Evolutionary conservation across 2,329 filamentous ascomycete species (phyloP), one percentile per base, ranked within the genome.

Genomic region (Penicillium sclerotiorum): DNA sequence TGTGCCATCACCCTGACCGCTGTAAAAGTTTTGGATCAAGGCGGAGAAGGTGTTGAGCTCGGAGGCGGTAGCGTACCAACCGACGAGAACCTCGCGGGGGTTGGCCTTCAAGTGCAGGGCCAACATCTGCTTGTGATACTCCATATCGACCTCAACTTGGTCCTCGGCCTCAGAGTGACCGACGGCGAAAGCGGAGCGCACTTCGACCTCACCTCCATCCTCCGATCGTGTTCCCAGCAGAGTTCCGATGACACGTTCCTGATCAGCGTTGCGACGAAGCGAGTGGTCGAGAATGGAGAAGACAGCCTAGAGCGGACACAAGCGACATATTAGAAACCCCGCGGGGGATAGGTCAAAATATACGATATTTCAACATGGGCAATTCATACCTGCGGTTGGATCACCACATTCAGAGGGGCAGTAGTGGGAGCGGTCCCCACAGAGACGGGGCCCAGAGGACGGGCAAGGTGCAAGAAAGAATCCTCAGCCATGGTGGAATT

Each of bases 61-160:
- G 73, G 90, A 87, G 68, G 89, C 92, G 42, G 94, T 99, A 57
- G 94, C 95, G 78, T 99, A 99, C 94, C 94, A 99, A 68, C 94
- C 94, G 55, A 99, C 88, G 51, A 99, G 84, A 47, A 91, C 85
- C 76, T 99, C 94, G 75, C 91, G 90, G 43, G 94, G 94, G 73
- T 91, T 89, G 50, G 92, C 93, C 77, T 93, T 93, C 62, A 97
- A 85, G 72, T 96, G 93, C 64, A 99, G 80, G 52, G 89, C 88
- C 50, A 97, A 86, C 94, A 99, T 99, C 75, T 93, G 92, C 84
- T 97, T 97, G 79, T 99, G 94, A 77, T 97, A 99, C 77, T 99
- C 94, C 82, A 99, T 95, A 72, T 99, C 94, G 58, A 99, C 94
- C 77, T 99, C 94, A 66, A 99, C 94, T 77, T 99, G 94, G 76